Evolutionary conservation across 225 moss, liverwort and hornwort species (phyloP).

Genomic region (Antitrichia curtipendula): DNA sequence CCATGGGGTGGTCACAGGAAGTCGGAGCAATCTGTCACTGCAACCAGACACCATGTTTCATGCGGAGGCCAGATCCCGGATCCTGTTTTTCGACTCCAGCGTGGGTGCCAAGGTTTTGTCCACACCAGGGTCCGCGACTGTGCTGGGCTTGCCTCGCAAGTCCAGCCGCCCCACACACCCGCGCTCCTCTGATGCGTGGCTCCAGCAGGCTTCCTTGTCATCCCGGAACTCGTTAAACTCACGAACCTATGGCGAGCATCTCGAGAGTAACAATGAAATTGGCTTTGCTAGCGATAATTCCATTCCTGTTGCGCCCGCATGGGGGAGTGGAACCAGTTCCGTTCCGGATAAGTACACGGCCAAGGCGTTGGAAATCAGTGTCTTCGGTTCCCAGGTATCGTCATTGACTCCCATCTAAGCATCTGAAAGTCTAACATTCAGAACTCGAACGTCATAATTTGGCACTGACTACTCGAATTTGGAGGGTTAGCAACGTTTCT

Average conservation of each 20-base stretch:
- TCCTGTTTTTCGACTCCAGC: conserved; percentile 42
- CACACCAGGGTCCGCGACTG: conserved; percentile 4
- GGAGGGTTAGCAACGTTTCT: not conserved
- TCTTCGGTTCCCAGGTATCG: conserved; percentile 64
- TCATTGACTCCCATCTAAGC: not conserved
- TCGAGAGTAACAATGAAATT: conserved; percentile 4
- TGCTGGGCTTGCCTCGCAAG: conserved; percentile 3
- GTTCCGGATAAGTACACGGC: conserved; percentile 43
- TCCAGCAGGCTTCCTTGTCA: not conserved
- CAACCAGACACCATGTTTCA: conserved; percentile 41
- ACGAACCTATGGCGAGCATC: not conserved
- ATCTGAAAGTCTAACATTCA: not conserved
- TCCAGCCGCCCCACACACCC: conserved; percentile 1
- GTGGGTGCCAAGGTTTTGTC: not conserved
- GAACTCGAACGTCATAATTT: not conserved
- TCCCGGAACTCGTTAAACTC: conserved; percentile 13
- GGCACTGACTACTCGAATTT: not conserved
- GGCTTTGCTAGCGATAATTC: conserved; percentile 9
- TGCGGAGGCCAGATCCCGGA: conserved; percentile 64
- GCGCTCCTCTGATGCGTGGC: conserved; percentile 7
- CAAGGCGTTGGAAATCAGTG: conserved; percentile 70
- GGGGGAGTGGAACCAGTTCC: conserved; percentile 9
- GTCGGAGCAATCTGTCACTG: conserved; percentile 37
- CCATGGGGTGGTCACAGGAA: conserved; percentile 22
- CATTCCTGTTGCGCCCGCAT: not conserved